Evolutionary conservation across 164 flowering plant genomes (phyloP).

Genomic region (Aristolochia californica): DNA sequence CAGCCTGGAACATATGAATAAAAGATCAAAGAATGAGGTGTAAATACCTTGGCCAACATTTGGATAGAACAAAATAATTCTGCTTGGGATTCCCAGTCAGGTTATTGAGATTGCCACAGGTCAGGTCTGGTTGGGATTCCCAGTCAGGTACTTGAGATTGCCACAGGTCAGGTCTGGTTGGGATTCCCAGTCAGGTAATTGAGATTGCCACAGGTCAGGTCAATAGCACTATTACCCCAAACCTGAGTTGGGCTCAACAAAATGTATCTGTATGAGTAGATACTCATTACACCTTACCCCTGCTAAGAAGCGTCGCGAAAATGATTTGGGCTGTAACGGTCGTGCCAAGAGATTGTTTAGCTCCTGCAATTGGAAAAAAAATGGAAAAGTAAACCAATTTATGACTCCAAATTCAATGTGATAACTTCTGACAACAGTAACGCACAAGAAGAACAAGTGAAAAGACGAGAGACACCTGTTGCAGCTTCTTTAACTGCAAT

Average conservation of each 20-base stretch:
- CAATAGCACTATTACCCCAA: no score
- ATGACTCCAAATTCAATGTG: neutral
- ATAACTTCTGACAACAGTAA: no score
- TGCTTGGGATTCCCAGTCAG: no score
- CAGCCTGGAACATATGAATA: constrained; percentile 37
- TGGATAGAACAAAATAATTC: neutral
- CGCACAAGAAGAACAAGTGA: no score
- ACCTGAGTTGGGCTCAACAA: neutral
- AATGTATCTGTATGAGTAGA: no score
- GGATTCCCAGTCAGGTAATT: no score
- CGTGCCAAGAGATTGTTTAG: constrained; percentile 47
- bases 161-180: no score
- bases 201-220: neutral
- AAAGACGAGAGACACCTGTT: constrained; percentile 40
- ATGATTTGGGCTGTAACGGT: constrained; percentile 76
- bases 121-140: no score
- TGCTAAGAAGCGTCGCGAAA: constrained; percentile 76
- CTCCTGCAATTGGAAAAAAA: constrained; percentile 43
- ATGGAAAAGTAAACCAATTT: no score
- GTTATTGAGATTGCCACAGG: no score
- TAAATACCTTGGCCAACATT: neutral
- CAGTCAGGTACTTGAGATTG: no score
- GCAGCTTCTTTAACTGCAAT: constrained; percentile 44
- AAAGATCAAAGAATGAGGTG: neutral
- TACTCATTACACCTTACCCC: constrained; percentile 37